phyloP scores from a whole-genome alignment of 2,329 filamentous ascomycete genomes.

The Neonectria punicea region DNA sequence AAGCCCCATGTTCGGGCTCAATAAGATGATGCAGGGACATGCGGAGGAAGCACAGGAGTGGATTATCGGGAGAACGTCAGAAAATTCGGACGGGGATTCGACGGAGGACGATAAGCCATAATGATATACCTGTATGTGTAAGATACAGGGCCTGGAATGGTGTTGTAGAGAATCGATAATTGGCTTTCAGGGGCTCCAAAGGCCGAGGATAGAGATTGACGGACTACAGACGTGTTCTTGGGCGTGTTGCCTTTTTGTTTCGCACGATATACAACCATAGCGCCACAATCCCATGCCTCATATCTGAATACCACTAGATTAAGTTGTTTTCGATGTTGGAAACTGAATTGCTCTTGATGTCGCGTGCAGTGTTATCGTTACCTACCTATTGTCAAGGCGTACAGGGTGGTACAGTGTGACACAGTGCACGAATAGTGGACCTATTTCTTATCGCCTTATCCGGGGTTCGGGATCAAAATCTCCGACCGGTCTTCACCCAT shows the following conservation, averaged over 20 bases:
- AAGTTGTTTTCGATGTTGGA: not conserved
- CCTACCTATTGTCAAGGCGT: not conserved
- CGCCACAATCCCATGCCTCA: not conserved
- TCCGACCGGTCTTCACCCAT: conserved; percentile 31
- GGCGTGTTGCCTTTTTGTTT: not conserved
- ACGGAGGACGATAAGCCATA: conserved; percentile 60
- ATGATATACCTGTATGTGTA: not conserved
- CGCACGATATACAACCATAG: not conserved
- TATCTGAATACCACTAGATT: not conserved
- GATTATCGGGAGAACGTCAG: conserved; percentile 56
- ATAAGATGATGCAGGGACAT: conserved; percentile 67
- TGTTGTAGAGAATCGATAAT: conserved; percentile 5
- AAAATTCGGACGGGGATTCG: conserved; percentile 53
- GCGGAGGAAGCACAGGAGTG: conserved; percentile 62
- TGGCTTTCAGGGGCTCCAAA: not conserved
- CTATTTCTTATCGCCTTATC: conserved; percentile 34
- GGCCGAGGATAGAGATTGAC: not conserved
- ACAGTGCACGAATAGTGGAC: not conserved
- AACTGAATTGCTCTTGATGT: conserved; percentile 5
- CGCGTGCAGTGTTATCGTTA: not conserved
- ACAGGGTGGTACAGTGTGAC: not conserved
- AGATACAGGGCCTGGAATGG: not conserved
- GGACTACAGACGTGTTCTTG: not conserved
- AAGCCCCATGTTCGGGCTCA: conserved; percentile 60
- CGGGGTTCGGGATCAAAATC: conserved; percentile 37